Evolutionary conservation across 2,329 filamentous ascomycete genomes (phyloP), one percentile per base, ranked within the genome.

Genomic region (Ophiostoma ulmi): DNA sequence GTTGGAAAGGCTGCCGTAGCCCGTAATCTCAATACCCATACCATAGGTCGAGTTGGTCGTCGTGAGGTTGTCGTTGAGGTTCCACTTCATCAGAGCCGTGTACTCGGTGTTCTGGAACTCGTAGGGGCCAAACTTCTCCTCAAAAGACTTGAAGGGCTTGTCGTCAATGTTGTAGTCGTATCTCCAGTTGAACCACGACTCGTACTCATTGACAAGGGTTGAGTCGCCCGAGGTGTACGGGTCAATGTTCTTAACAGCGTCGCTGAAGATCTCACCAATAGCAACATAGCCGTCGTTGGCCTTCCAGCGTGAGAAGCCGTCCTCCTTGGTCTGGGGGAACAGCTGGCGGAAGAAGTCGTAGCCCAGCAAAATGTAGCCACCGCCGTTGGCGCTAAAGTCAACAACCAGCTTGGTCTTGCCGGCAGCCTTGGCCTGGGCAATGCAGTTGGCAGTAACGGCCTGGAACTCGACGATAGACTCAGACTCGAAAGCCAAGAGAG

Each of bases 301-400:
- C 61, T 66, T 67, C 80, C 80, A 80, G 72, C 84, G 73, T 68
- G 73, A 83, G 74, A 82, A 80, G 6, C 80, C 78, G 4, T 80
- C 78, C 13, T 73, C 70, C 61, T 68, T 11, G 1, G 82, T 78
- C 14, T 78, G 74, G 4, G 81, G 82, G 78, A 86, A 85, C 0
- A 88, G 79, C 76, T 85, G 79, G 69, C 85, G 85, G 79, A 89
- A 89, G 36, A 90, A 80, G 75, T 89, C 87, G 73, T 87, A 88
- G 20, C 85, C 87, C n/a, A 85, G 82, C 8, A 87, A 76, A 64
- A 89, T 84, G 17, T 81, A 83, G 35, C 88, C 87, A 61, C 88
- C 88, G 1, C 83, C 84, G 74, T 90, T 90, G 66, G 81, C 82
- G 3, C 82, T 83, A 6, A 89, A 78, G 73, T 89, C 87, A 39